Base-by-base conservation (phyloP, 805 yeast species). In the Pachysolen tannophilus region DNA sequence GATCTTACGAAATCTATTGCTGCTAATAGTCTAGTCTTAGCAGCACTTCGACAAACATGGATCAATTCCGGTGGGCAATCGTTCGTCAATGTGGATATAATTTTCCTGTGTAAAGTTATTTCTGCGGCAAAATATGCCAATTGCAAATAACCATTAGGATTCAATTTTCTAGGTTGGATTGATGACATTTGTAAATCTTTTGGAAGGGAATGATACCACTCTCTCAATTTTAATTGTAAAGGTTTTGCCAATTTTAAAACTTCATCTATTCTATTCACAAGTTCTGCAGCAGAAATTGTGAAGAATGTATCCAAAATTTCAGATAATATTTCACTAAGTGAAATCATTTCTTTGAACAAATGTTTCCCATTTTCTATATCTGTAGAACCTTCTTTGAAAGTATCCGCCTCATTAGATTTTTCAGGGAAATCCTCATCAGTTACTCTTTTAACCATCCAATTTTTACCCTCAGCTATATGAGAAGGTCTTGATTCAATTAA, bases 41-140 rank as follows among this genome's bases (percentile, higher is more conserved):
- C 97, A 0, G 96, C 95, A 20, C 79, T 65, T 28, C 95, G 68
- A 52, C 96, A 86, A 1, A 87, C 87, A 20, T 62, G 56, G 8
- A 69, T 61, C 17, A 81, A 55, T 41, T 78, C 82, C 8, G 57
- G 58, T 6, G 81, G 74, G 0, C 75, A 54, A 19, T 61, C 61
- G 6, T 53, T 40, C 19, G 44, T 50, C 30, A 82, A 57, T 8
- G 73, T 61, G 5, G 81, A 67, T 17, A 82, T 72, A 35, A 83
- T 83, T 47, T 78, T 76, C 33, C 97, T 62, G 55, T 88, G 97
- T 17, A 88, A 61, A 0, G 92, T 82, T 26, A 88, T 74, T 51
- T 88, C 97, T 1, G 94, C 82, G 0, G 94, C 90, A 58, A 87
- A 83, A 54, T 88, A 88, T 1, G 94, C 82, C 31, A 88, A 58